These are phyloP conservation scores for Thraustochytrium sp. DNA, from an alignment of 352 stramenopile species.

Conservation along the genomic window DNA sequence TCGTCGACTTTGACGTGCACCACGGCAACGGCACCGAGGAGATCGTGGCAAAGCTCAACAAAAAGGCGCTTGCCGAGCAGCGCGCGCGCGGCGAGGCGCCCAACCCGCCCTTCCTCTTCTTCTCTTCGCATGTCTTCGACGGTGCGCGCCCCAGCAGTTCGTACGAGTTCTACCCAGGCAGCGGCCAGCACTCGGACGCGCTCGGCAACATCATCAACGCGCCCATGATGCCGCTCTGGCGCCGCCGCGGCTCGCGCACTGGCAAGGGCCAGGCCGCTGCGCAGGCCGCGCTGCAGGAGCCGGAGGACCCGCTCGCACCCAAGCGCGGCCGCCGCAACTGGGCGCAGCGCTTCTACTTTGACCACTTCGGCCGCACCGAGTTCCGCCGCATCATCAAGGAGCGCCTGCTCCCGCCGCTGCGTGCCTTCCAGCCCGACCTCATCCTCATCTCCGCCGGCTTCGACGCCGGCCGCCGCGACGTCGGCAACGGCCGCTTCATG, in stretches of 20 bases:
- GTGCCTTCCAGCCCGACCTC: conserved; percentile 68
- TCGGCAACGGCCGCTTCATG: conserved; percentile 62
- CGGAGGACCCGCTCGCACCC: background rate
- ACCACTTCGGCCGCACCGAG: conserved; percentile 54
- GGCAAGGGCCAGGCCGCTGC: background rate
- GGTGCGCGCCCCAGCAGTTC: background rate
- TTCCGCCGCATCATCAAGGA: conserved; percentile 63
- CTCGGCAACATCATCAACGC: conserved; percentile 75
- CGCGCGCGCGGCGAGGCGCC: background rate
- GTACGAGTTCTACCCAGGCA: conserved; percentile 70
- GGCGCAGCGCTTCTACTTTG: conserved; percentile 41
- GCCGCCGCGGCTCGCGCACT: background rate
- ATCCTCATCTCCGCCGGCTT: conserved; percentile 71
- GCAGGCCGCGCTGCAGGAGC: background rate
- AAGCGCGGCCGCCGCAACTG: conserved; percentile 22
- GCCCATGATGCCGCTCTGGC: conserved; percentile 66
- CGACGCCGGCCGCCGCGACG: conserved; percentile 63
- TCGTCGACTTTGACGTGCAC: conserved; percentile 82
- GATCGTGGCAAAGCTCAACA: conserved; percentile 53
- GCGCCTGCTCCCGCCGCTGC: conserved; percentile 61
- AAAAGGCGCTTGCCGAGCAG: conserved; percentile 37
- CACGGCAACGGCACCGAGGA: conserved; percentile 77
- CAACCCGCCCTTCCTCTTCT: conserved; percentile 44
- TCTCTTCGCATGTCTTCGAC: conserved; percentile 48
- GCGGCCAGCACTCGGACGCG: conserved; percentile 63